Percentiles rank a stretch among this genome's conserved stretches.
phyloP scores from a whole-genome alignment of 306 rosid genomes.

The Luffa acutangula region DNA sequence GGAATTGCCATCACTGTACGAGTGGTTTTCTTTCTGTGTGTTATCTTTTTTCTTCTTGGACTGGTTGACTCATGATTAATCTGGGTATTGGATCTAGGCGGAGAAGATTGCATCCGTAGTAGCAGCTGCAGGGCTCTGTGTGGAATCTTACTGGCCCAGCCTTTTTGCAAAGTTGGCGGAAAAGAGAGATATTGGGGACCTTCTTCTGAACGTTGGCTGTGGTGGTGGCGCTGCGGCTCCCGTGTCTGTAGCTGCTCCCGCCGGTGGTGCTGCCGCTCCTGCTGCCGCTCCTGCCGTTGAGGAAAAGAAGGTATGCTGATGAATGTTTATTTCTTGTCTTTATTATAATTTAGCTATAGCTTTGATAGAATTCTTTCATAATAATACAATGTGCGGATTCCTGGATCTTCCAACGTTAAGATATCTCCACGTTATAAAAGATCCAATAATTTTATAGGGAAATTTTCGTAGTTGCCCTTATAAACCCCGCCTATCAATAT shows the following conservation, averaged over 20 bases:
- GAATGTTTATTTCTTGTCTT: not conserved
- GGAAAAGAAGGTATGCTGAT: constrained; percentile 49
- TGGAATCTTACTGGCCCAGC: constrained; percentile 68
- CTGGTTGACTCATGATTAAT: not conserved
- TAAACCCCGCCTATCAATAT: too few relatives aligned
- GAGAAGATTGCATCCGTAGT: constrained; percentile 52
- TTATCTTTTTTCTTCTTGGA: not conserved
- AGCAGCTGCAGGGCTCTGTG: constrained; percentile 37
- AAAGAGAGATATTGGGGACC: constrained; percentile 48
- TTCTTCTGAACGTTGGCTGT: constrained; percentile 36
- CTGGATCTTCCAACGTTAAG: too few relatives aligned
- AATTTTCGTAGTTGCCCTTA: too few relatives aligned
- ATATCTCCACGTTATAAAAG: too few relatives aligned
- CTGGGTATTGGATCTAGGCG: constrained; percentile 18
- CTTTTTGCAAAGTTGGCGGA: constrained; percentile 61
- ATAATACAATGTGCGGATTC: not conserved
- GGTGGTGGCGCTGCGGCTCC: constrained; percentile 44
- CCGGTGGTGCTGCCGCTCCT: constrained; percentile 19
- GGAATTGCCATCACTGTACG: constrained; percentile 52
- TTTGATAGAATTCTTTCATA: not conserved
- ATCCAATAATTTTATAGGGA: not conserved
- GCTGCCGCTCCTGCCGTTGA: constrained; percentile 36
- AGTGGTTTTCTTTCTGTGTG: not conserved
- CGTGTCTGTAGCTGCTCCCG: constrained; percentile 23
- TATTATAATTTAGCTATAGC: not conserved